These are phyloP conservation scores for Phytophthora pluvialis DNA, from an alignment of 352 stramenopile species.

Conservation along the genomic window DNA sequence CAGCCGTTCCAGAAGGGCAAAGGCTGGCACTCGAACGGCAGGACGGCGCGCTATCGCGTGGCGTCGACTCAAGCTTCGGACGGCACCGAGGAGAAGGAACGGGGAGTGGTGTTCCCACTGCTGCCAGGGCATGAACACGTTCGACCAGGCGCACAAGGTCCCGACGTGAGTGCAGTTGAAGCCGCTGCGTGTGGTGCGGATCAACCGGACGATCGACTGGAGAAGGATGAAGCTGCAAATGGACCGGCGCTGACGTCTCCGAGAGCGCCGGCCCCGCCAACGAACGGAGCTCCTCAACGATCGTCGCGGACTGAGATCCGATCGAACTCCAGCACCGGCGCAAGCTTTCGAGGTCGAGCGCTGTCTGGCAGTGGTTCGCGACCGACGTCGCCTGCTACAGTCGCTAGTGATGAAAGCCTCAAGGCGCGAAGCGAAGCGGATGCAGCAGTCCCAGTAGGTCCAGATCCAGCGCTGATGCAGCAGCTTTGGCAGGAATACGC, in stretches of 20 bases:
- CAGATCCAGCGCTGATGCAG: conserved; percentile 54
- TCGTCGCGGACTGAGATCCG: conserved; percentile 27
- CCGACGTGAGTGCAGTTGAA: conserved; percentile 30
- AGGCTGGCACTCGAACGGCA: conserved; percentile 72
- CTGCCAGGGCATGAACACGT: conserved; percentile 23
- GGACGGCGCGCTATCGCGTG: conserved; percentile 17
- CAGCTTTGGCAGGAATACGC: conserved; percentile 71
- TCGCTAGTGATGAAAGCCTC: not conserved
- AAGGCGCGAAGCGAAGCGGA: too few species aligned
- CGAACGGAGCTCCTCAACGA: conserved; percentile 19
- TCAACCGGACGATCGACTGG: conserved; percentile 27
- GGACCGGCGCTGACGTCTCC: conserved; percentile 17
- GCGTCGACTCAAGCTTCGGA: conserved; percentile 19
- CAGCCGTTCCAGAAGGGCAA: conserved; percentile 71
- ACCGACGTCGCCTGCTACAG: conserved; percentile 29
- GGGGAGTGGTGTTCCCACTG: conserved; percentile 58
- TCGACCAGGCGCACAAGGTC: conserved; percentile 23
- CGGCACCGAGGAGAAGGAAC: conserved; percentile 21
- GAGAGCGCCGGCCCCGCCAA: conserved; percentile 23
- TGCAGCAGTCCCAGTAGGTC: conserved; percentile 1
- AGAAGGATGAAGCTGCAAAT: conserved; percentile 25
- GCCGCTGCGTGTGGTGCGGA: conserved; percentile 5
- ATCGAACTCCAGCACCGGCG: conserved; percentile 5
- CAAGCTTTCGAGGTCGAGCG: conserved; percentile 41
- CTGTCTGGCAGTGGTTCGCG: conserved; percentile 20